Evolutionary conservation across 2,329 filamentous ascomycete genomes (phyloP).

Genomic region (Fusarium sp.): DNA sequence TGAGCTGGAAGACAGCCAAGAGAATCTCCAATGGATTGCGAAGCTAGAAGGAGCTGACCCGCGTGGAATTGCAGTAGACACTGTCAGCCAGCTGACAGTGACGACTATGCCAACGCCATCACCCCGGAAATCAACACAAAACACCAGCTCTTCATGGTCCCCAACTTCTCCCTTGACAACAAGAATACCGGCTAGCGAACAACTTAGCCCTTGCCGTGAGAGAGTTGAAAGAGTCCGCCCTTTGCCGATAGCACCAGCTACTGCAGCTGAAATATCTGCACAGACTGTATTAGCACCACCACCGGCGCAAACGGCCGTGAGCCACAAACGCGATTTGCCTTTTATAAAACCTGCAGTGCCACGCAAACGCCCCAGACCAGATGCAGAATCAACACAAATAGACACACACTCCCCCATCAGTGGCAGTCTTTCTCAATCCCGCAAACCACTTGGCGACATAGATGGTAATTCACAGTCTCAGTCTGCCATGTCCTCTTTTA

Average conservation of each 20-base stretch:
- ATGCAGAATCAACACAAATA: conserved; percentile 8
- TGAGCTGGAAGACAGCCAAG: conserved; percentile 69
- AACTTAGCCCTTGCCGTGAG: neutral
- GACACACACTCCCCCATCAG: neutral
- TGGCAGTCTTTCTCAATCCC: conserved; percentile 15
- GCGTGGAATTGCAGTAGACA: conserved; percentile 59
- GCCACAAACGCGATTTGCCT: conserved; percentile 13
- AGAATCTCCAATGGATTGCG: conserved; percentile 73
- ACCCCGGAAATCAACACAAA: conserved; percentile 49
- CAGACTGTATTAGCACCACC: neutral
- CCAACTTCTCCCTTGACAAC: conserved; percentile 27
- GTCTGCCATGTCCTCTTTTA: conserved; percentile 1
- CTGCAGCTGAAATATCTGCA: conserved; percentile 13
- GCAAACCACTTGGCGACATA: conserved; percentile 44
- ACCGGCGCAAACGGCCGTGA: neutral
- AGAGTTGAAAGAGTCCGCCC: neutral
- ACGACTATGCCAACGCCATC: conserved; percentile 57
- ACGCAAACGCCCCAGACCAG: conserved; percentile 41
- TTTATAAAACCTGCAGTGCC: conserved; percentile 6
- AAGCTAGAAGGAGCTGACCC: conserved; percentile 71
- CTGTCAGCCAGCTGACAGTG: conserved; percentile 62
- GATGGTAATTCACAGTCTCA: conserved; percentile 46
- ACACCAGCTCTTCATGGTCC: conserved; percentile 36
- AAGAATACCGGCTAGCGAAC: conserved; percentile 1
- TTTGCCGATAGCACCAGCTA: conserved; percentile 17